A percentile compares a stretch with the other conserved stretches of the same genome.
phyloP scores from a whole-genome alignment of 305 asterid genomes.

The Solanum hybrid region DNA sequence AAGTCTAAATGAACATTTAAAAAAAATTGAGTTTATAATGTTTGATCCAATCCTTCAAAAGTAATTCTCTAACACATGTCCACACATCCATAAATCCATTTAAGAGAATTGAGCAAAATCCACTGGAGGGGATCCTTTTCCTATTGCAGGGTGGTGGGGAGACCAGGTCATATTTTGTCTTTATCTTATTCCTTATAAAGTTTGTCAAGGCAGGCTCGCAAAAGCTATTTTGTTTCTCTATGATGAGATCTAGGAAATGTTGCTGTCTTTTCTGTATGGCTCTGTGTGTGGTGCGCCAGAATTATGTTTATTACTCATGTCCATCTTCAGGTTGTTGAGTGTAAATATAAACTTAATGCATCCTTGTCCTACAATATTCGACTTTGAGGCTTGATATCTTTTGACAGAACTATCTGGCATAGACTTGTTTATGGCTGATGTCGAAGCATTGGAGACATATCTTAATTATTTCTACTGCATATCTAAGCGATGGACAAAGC shows the following conservation, averaged over 20 bases:
- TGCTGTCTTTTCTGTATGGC: not conserved
- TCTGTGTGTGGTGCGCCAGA: not conserved
- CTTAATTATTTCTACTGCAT: slow-evolving; percentile 51
- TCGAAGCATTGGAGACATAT: slow-evolving; percentile 76
- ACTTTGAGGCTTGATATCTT: slow-evolving; percentile 12
- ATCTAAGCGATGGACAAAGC: slow-evolving; percentile 77
- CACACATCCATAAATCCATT: not conserved
- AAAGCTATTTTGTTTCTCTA: not conserved
- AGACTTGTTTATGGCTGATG: slow-evolving; percentile 77
- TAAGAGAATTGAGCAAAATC: not conserved
- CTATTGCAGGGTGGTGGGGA: not conserved
- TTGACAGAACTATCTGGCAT: slow-evolving; percentile 69
- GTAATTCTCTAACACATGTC: not conserved
- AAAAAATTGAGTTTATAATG: not conserved
- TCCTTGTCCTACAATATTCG: not conserved
- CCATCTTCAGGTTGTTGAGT: not conserved
- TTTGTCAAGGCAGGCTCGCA: not conserved
- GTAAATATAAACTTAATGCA: not conserved
- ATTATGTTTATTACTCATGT: not conserved
- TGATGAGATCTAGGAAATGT: not conserved
- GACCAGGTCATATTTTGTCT: not conserved
- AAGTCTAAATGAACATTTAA: not conserved
- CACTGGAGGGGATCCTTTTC: not conserved
- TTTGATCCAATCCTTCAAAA: not conserved
- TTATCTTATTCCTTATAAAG: not conserved